phyloP scores from a whole-genome alignment of 2,329 filamentous ascomycete genomes.

The Colletotrichum viniferum region DNA sequence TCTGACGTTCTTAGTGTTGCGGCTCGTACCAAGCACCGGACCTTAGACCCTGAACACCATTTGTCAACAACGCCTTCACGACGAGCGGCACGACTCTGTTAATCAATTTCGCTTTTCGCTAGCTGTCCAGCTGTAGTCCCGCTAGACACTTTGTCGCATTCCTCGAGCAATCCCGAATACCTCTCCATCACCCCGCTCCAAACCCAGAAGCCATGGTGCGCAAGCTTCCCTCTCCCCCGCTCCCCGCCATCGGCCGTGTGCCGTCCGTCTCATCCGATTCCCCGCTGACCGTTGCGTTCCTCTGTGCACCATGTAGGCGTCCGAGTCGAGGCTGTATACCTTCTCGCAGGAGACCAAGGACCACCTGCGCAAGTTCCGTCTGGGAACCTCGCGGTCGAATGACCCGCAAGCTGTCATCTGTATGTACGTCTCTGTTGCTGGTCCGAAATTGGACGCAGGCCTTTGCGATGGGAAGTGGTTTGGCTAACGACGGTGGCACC shows the following conservation, averaged over 20 bases:
- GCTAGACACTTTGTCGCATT: neutral
- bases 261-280: neutral
- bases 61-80: neutral
- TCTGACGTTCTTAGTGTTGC: slow-evolving; percentile 1
- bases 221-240: neutral
- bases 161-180: neutral
- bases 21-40: neutral
- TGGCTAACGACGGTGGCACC: neutral
- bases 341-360: slow-evolving; percentile 91
- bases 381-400: slow-evolving; percentile 86
- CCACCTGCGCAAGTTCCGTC: slow-evolving; percentile 90
- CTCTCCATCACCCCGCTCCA: neutral
- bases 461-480: neutral
- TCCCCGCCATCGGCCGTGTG: neutral
- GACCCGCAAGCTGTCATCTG: slow-evolving; percentile 92
- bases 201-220: slow-evolving; percentile 1
- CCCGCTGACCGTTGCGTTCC: neutral
- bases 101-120: neutral
- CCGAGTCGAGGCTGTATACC: slow-evolving; percentile 88
- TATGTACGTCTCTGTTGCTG: slow-evolving; percentile 58
- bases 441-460: neutral
- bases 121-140: neutral
- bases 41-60: neutral
- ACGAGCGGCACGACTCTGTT: neutral
- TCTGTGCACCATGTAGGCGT: slow-evolving; percentile 49